Conservation (phyloP, 192 early-diverging fungal genomes). For the Rhizoclosmatium globosum region DNA sequence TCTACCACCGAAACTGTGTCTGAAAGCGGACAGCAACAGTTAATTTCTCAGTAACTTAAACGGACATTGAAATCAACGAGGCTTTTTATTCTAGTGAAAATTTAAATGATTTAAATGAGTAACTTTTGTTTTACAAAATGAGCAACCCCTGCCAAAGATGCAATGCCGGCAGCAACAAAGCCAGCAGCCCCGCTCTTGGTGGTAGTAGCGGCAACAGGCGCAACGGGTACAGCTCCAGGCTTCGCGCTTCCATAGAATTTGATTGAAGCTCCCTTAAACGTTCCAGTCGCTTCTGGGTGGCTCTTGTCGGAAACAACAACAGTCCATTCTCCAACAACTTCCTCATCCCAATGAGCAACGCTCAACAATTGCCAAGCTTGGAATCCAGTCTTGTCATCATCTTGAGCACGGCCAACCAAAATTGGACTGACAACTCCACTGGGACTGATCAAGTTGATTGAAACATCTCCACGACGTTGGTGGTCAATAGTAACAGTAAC, state of each 20-base stretch:
- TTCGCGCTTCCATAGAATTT: conserved; percentile 53
- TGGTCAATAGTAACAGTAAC: conserved; percentile 88
- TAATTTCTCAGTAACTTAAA: too few relatives aligned
- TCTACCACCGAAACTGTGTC: too few relatives aligned
- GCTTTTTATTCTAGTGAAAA: too few relatives aligned
- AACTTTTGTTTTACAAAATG: too few relatives aligned
- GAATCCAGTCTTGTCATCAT: conserved; percentile 71
- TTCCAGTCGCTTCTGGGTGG: conserved; percentile 36
- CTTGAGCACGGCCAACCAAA: conserved; percentile 67
- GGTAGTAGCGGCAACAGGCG: too few relatives aligned
- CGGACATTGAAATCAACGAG: too few relatives aligned
- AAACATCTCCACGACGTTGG: conserved; percentile 83
- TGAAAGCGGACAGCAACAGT: too few relatives aligned
- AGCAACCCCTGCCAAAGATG: too few relatives aligned
- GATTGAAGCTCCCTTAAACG: conserved; percentile 45
- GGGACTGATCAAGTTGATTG: conserved; percentile 82
- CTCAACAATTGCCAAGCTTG: conserved; percentile 93
- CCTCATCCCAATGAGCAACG: conserved; percentile 96
- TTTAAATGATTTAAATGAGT: too few relatives aligned
- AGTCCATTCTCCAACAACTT: conserved; percentile 85
- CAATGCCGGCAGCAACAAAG: too few relatives aligned
- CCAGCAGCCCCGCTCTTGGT: too few relatives aligned
- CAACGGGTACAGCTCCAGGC: too few relatives aligned
- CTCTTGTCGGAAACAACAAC: conserved; percentile 41
- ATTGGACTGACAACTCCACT: conserved; percentile 70